phyloP scores from a whole-genome alignment of 1,284 basidiomycete species.

The Pterula multifida region DNA sequence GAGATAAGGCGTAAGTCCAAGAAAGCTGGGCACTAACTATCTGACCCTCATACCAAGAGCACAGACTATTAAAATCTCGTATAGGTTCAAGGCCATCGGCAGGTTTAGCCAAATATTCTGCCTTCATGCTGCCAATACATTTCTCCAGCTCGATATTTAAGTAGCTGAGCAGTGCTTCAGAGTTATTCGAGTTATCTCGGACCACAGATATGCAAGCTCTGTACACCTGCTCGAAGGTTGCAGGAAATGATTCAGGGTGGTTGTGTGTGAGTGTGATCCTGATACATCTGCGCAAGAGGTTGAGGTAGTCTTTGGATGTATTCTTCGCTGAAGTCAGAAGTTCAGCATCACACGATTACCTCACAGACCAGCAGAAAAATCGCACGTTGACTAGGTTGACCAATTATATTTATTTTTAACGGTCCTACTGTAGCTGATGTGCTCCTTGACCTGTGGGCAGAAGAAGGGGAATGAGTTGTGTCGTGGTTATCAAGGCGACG shows the following conservation, averaged over 20 bases:
- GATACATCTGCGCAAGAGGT: slow-evolving; percentile 29
- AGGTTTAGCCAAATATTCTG: neutral
- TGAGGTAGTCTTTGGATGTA: slow-evolving; percentile 12
- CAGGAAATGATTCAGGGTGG: slow-evolving; percentile 21
- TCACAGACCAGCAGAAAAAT: too few species aligned
- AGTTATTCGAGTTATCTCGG: slow-evolving; percentile 30
- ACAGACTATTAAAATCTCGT: slow-evolving; percentile 33
- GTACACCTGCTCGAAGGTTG: slow-evolving; percentile 46
- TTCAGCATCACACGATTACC: too few species aligned
- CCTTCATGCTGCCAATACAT: slow-evolving; percentile 25
- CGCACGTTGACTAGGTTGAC: slow-evolving; percentile 24
- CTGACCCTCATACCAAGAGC: slow-evolving; percentile 50
- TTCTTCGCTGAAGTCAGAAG: slow-evolving; percentile 1
- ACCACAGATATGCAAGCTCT: slow-evolving; percentile 43
- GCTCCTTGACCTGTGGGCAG: slow-evolving; percentile 16
- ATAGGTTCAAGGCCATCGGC: slow-evolving; percentile 35
- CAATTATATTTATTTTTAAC: slow-evolving; percentile 30
- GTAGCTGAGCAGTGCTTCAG: slow-evolving; percentile 22
- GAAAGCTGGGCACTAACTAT: slow-evolving; percentile 31
- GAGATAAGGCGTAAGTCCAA: neutral
- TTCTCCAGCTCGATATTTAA: slow-evolving; percentile 30
- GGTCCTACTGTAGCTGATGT: slow-evolving; percentile 11
- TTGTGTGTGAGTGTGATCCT: slow-evolving; percentile 28
- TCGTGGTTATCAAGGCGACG: slow-evolving; percentile 49
- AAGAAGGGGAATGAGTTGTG: slow-evolving; percentile 48